These are phyloP conservation scores for Pseudoscleropodium purum DNA, from an alignment of 225 moss, liverwort and hornwort species.

Conservation along the genomic window DNA sequence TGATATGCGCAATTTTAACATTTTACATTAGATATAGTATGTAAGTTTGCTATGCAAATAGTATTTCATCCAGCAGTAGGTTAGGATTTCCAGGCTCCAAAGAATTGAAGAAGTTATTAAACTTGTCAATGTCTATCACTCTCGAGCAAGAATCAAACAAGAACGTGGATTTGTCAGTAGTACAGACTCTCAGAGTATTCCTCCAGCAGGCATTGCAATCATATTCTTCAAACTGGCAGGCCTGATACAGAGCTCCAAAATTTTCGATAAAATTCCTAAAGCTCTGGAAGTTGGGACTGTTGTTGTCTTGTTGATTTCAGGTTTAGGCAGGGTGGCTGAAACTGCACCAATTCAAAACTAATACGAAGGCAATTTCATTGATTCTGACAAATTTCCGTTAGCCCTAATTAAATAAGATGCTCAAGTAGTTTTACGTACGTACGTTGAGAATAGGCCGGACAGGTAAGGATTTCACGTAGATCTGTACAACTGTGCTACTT, in stretches of 20 bases:
- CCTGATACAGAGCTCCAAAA: not conserved
- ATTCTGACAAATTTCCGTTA: not conserved
- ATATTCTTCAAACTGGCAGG: not conserved
- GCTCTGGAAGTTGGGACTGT: not conserved
- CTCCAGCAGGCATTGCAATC: not conserved
- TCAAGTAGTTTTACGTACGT: not conserved
- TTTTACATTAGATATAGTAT: not conserved
- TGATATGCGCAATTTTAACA: not conserved
- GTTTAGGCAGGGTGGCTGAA: not conserved
- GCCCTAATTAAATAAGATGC: not conserved
- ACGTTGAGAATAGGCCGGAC: not conserved
- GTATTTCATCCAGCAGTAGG: not conserved
- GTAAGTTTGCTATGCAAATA: not conserved
- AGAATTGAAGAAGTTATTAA: not conserved
- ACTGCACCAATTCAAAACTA: not conserved
- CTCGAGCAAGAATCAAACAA: not conserved
- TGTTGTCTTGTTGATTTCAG: not conserved
- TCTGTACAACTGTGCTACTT: not conserved
- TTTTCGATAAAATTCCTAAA: too few relatives aligned
- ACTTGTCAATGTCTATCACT: not conserved
- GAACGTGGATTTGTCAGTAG: not conserved
- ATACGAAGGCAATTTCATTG: not conserved
- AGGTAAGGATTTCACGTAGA: too few relatives aligned
- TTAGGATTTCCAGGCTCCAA: not conserved
- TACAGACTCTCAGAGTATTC: not conserved